Conservation (phyloP, 768 basidiomycete genomes). For the Tulasnella calospora region DNA sequence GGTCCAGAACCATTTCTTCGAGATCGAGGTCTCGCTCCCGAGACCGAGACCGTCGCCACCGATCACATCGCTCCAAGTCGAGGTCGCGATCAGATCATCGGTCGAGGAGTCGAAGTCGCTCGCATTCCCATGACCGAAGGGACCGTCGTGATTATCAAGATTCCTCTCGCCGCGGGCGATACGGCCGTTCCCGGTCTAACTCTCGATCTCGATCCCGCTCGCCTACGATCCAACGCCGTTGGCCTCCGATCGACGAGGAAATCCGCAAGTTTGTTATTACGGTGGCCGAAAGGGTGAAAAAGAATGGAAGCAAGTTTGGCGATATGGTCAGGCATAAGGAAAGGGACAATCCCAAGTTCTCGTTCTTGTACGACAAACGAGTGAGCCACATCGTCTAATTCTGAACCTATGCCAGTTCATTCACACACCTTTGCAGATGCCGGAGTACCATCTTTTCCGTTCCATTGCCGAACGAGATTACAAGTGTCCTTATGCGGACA, state of each 20-base stretch:
- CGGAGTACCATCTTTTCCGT: constrained; percentile 41
- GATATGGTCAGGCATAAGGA: constrained; percentile 69
- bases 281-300: constrained; percentile 78
- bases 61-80: background rate
- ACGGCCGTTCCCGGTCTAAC: constrained; percentile 28
- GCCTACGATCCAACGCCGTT: constrained; percentile 30
- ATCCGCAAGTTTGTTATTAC: constrained; percentile 82
- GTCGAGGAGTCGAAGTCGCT: constrained; percentile 31
- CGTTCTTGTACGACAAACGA: constrained; percentile 53
- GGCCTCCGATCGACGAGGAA: constrained; percentile 37
- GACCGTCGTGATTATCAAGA: constrained; percentile 29
- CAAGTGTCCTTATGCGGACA: constrained; percentile 43
- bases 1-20: constrained; percentile 36
- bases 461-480: constrained; percentile 38
- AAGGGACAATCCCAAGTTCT: constrained; percentile 72
- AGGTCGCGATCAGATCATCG: background rate
- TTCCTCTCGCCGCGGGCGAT: constrained; percentile 22
- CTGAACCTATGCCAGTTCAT: background rate
- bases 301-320: constrained; percentile 74
- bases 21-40: constrained; percentile 17
- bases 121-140: constrained; percentile 40
- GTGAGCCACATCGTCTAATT: constrained; percentile 33
- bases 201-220: constrained; percentile 41
- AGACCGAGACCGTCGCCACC: background rate
- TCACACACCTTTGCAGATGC: constrained; percentile 32